phyloP scores from a whole-genome alignment of 345 rosid genomes.

The Combretum micranthum region DNA sequence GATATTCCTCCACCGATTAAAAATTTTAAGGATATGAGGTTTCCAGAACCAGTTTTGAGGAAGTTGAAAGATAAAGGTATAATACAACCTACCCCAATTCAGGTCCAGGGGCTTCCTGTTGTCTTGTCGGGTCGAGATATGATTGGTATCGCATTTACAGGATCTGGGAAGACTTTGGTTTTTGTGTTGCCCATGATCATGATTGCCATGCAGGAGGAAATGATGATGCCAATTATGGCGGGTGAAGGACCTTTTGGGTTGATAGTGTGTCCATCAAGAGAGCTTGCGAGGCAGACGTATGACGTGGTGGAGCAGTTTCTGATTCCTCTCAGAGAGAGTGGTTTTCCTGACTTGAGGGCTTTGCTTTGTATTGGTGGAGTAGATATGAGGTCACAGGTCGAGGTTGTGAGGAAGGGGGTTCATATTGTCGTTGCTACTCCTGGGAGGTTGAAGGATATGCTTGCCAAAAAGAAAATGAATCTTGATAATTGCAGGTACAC shows the following conservation, averaged over 20 bases:
- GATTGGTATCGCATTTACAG: slow-evolving; percentile 93
- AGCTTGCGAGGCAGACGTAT: slow-evolving; percentile 87
- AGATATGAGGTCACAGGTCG: slow-evolving; percentile 89
- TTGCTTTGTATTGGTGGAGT: slow-evolving; percentile 87
- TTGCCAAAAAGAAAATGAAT: slow-evolving; percentile 89
- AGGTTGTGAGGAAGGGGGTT: slow-evolving; percentile 77
- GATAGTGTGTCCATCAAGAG: slow-evolving; percentile 80
- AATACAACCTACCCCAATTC: slow-evolving; percentile 91
- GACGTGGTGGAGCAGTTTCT: slow-evolving; percentile 83
- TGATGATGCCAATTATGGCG: slow-evolving; percentile 75
- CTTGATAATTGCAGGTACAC: slow-evolving; percentile 82
- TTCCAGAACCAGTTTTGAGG: slow-evolving; percentile 61
- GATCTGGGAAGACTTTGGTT: slow-evolving; percentile 85
- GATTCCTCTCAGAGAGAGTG: slow-evolving; percentile 46
- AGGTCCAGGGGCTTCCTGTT: slow-evolving; percentile 96
- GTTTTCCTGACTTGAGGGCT: slow-evolving; percentile 67
- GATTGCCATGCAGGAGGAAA: slow-evolving; percentile 86
- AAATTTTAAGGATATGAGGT: slow-evolving; percentile 81
- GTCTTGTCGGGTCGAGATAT: slow-evolving; percentile 74
- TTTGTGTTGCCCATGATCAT: slow-evolving; percentile 86
- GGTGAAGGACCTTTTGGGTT: slow-evolving; percentile 90
- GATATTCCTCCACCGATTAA: slow-evolving; percentile 78
- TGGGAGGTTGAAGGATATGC: slow-evolving; percentile 92
- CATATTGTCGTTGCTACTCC: slow-evolving; percentile 96
- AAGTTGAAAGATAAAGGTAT: slow-evolving; percentile 73